Conservation (phyloP, 176 grass and related monocot genomes). For the Cymbopogon citratus region DNA sequence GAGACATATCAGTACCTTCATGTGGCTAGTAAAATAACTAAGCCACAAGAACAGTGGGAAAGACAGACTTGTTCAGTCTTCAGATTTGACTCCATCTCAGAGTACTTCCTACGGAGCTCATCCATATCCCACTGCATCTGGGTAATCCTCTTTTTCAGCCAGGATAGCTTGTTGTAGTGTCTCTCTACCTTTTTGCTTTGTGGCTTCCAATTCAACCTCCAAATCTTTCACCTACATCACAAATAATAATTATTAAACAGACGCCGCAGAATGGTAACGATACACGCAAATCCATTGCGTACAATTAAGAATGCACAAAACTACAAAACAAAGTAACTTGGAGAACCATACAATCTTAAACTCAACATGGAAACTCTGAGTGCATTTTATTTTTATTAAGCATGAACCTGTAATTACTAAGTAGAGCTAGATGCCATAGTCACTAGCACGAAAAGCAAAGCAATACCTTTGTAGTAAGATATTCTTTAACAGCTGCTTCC, state of each 20-base stretch:
- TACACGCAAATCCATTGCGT: neutral
- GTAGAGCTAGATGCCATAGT: neutral
- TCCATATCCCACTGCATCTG: slow-evolving; percentile 99
- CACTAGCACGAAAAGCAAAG: slow-evolving; percentile 20
- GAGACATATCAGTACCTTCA: slow-evolving; percentile 5
- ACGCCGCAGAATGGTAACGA: neutral
- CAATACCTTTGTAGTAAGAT: slow-evolving; percentile 86
- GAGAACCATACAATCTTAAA: neutral
- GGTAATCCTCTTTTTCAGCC: slow-evolving; percentile 84
- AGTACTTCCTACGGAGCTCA: slow-evolving; percentile 83
- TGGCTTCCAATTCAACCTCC: slow-evolving; percentile 91
- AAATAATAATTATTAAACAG: slow-evolving; percentile 26
- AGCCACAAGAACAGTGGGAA: neutral
- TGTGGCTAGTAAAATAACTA: slow-evolving; percentile 20
- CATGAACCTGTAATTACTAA: slow-evolving; percentile 18
- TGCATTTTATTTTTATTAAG: neutral
- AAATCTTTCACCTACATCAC: slow-evolving; percentile 89
- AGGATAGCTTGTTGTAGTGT: slow-evolving; percentile 78
- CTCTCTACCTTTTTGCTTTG: slow-evolving; percentile 82
- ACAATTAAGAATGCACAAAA: slow-evolving; percentile 4
- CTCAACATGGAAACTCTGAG: neutral
- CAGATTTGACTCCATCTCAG: slow-evolving; percentile 79
- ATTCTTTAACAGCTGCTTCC: slow-evolving; percentile 94
- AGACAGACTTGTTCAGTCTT: slow-evolving; percentile 57
- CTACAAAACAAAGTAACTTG: neutral